Base-by-base conservation (phyloP, 108 stramenopile genomes). In the Skeletonema tropicum region DNA sequence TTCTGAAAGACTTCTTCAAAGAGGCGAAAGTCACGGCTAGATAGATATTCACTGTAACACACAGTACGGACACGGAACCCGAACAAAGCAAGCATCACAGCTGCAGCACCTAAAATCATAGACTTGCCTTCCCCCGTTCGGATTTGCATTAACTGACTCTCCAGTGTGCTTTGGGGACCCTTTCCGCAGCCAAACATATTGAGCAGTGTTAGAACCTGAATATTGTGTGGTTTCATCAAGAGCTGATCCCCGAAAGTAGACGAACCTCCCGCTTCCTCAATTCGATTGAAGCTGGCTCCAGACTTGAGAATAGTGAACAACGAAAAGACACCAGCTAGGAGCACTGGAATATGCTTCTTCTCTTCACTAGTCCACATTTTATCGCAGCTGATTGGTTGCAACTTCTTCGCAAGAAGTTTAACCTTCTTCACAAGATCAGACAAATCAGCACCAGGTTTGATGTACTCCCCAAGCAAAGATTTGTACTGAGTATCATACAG, bases 41-140 rank as follows among this genome's bases (percentile, higher is more conserved):
- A 86, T 12, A 89, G 82, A 60, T 86, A 86, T 41, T 86, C 85
- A 64, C 86, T 86, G 82, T 89, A 89, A 66, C 88, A 89, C 11
- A 89, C 85, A 45, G 84, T 85, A 11, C 88, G 80, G 36, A 85
- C 88, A 32, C 48, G 45, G 55, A 88, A 88, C 2, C 88, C 88
- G 5, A 89, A 71, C 29, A 89, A 62, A n/a, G 71, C 77, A 38
- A 89, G 61, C 52, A 85, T 73, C 2, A 62, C 58, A 30, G 88
- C 75, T 23, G 86, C 83, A 33, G 86, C 86, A 2, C 86, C 88
- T 10, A 89, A 60, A 15, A 86, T 88, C 80, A 88, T 86, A 6
- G 88, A 88, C 61, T 88, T 88, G 14, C 88, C 88, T 19, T 87
- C 87, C n/a, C 85, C 83, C 23, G 85, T 88, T 46, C 88, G 55